Evolutionary conservation across 257 asterid species (phyloP), one percentile per base, ranked within the genome.

Genomic region (Vinca minor): DNA sequence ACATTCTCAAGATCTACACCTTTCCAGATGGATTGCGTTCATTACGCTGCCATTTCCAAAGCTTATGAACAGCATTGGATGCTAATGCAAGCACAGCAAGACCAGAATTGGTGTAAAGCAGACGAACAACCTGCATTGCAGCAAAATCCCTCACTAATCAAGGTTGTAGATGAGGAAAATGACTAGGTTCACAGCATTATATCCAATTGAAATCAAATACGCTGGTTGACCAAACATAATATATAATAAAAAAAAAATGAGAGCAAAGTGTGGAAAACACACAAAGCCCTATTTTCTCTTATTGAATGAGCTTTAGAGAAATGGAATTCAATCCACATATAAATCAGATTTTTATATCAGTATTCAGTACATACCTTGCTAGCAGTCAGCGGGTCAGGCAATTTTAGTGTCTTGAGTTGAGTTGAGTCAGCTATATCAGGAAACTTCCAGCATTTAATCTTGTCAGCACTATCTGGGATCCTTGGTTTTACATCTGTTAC

Each of bases 41-140:
- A 81, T 79, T 86, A 48, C 96, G 91, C 69, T 78, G 93, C 98
- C 98, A 92, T 76, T 89, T 92, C 98, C 98, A 92, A 71, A 92
- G 87, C 87, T 87, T 89, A 72, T 92, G 98, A 71, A 82, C 83
- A 64, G 95, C 96, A 81, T 92, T 92, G 58, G 96, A 78, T 62
- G 89, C 89, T 57, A 92, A 75, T 1, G 98, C 98, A 65, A 92
- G 79, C 42, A 92, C 68, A 66, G 91, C 93, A 67, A 81, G 77
- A 56, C 98, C 98, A 39, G 95, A 80, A 76, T 89, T 92, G 38
- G 96, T 89, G 72, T 89, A 92, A 23, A 92, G 80, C 74, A 92
- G 75, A 65, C 96, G 86, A 76, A 82, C 81, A 65, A 92, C 87
- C 96, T 88, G 79, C 70, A 75, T 64, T 45, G 28, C n/a, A 61